Base-by-base conservation (phyloP, 73 alveolate species). In the Paramecium biaurelia region DNA sequence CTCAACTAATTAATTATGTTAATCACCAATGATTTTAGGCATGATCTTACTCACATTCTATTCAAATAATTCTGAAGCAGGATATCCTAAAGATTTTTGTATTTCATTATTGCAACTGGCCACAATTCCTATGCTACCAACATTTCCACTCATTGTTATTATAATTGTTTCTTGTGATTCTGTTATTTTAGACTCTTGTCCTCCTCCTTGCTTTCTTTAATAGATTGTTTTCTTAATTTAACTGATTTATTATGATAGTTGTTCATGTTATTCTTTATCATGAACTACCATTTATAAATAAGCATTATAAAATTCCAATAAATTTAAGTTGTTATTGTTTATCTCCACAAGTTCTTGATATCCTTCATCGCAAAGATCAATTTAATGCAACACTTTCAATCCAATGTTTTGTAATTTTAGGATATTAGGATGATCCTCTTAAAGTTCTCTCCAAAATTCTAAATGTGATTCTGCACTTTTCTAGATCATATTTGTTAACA, bases 391-490 rank as follows among this genome's bases (percentile, higher is more conserved):
- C 1, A 92, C 87, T 53, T 92, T 57, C 7, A 70, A 34, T 74
- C 95, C 95, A n/a, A 92, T 58, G 24, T 92, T 38, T 23, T 74
- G 10, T 6, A 92, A 58, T 24, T 92, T 92, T 15, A 70, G 8
- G 15, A 92, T 85, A 63, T 92, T 85, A 24, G 95, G 92, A 43
- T 92, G 32, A 49, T 76, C 95, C 41, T 92, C 95, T 58, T 70
- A 58, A 4, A 92, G 76, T 35, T 92, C 92, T 26, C 92, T 92
- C 95, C 95, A 92, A 34, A 92, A 92, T 57, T 92, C 95, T 32
- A 92, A 43, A 92, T 92, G 95, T 20, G 53, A 35, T 35, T 74
- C 92, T 34, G 70, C 88, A 79, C 86, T 67, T 76, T 76, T 92
- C 57, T 79, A 85, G n/a, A 92, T 82, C 32, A 67, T 76, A 41